Evolutionary conservation across 164 flowering plant genomes (phyloP), one percentile per base, ranked within the genome.

Genomic region (Nymphaea colorata): DNA sequence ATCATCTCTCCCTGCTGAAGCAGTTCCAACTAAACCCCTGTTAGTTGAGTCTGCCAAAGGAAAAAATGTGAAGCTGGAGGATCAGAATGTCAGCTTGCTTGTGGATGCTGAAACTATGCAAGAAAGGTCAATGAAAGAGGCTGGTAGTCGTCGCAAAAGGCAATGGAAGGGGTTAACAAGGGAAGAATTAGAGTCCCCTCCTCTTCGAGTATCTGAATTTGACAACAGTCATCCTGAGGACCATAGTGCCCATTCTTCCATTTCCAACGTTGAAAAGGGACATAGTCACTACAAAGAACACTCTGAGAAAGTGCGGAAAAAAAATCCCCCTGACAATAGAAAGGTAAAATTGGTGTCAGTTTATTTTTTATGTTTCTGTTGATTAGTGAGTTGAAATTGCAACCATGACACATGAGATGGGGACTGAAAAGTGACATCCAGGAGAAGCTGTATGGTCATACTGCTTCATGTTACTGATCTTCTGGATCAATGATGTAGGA

Each of bases 141-240:
- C 75, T 59, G 83, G 76, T 68, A 78, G 79, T 59, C 78, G 85
- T 64, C 87, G 79, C 44, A 82, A 74, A 65, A 85, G 84, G 73
- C 87, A 86, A 66, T 82, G 86, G 89, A 87, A 81, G 80, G 86
- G 84, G 45, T 63, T 82, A 41, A 70, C 72, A 10, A 82, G 81
- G 72, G 83, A 86, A 81, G 84, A 61, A 3, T 78, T 72, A 64
- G 86, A 88, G 59, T 80, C 79, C 3, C 93, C 89, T 68, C 82
- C 87, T 65, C 76, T 85, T 66, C 84, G 75, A 41, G 88, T 84
- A 61, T 78, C 86, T 59, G 86, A 74, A 51, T 68, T 75, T 71
- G 81, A 75, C 3, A 69, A 57, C 44, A 55, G 14, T 51, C 14
- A 2, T 8, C 57, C 57, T 15, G 14, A 51, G 57, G 14, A 8